A percentile compares a stretch with the other conserved stretches of the same genome.
Evolutionary conservation across 306 rosid genomes (phyloP).

Genomic region (Quercus glauca): DNA sequence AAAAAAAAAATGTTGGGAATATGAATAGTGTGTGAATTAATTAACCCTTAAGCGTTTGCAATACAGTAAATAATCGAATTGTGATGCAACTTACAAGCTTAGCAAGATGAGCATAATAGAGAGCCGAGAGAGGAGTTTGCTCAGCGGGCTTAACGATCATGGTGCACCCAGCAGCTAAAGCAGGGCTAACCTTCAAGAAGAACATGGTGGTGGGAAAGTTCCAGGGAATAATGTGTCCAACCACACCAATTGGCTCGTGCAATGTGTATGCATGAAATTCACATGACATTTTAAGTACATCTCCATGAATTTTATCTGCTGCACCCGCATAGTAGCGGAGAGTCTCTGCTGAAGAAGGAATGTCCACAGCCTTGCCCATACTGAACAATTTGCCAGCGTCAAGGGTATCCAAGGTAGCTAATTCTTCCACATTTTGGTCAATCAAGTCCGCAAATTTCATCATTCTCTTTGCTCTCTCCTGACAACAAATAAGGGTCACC

Average conservation of each 20-base stretch:
- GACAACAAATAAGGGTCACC: background rate
- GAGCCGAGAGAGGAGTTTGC: slow-evolving; percentile 87
- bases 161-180: slow-evolving; percentile 95
- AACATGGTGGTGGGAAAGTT: slow-evolving; percentile 63
- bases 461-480: slow-evolving; percentile 65
- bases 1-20: background rate
- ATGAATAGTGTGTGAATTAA: background rate
- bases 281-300: slow-evolving; percentile 46
- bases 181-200: slow-evolving; percentile 53
- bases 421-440: slow-evolving; percentile 54
- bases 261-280: slow-evolving; percentile 66
- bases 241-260: slow-evolving; percentile 77
- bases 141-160: slow-evolving; percentile 85
- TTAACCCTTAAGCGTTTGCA: too few species aligned
- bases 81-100: slow-evolving; percentile 41
- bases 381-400: slow-evolving; percentile 63
- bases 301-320: slow-evolving; percentile 86
- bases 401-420: slow-evolving; percentile 71
- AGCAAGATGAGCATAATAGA: slow-evolving; percentile 73
- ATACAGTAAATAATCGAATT: too few species aligned
- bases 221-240: slow-evolving; percentile 89
- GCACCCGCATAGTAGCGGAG: slow-evolving; percentile 87
- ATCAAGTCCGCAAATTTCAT: slow-evolving; percentile 65
- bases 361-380: slow-evolving; percentile 40
- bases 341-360: slow-evolving; percentile 38